phyloP scores from a whole-genome alignment of 108 stramenopile genomes.

The Cyclotella choctawhatcheeana region DNA sequence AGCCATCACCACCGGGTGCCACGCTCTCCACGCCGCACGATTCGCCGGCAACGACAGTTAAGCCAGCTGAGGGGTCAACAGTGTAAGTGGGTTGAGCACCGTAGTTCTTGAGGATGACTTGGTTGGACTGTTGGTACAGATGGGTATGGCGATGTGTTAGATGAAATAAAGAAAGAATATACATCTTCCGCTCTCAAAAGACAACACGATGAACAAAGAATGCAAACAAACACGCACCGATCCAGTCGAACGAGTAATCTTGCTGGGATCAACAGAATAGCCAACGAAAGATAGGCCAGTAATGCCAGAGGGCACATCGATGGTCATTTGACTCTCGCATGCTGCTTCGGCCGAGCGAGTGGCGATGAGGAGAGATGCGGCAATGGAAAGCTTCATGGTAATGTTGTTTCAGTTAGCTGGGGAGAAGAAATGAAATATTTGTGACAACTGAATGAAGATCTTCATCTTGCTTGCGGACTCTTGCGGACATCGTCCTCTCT shows the following conservation, averaged over 20 bases:
- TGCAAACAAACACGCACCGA: background rate
- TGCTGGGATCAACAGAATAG: background rate
- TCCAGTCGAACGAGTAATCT: background rate
- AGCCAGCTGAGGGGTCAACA: background rate
- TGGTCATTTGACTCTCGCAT: background rate
- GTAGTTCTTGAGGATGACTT: background rate
- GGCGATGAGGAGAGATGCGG: too few relatives aligned
- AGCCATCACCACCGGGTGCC: too few relatives aligned
- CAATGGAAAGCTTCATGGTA: too few relatives aligned
- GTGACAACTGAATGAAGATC: too few relatives aligned
- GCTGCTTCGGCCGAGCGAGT: background rate
- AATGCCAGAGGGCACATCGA: background rate
- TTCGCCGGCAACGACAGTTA: background rate
- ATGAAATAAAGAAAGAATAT: too few relatives aligned
- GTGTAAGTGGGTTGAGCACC: background rate
- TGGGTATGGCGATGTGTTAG: background rate
- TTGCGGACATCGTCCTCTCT: too few relatives aligned
- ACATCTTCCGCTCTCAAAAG: too few relatives aligned
- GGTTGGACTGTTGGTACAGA: background rate
- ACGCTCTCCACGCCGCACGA: background rate
- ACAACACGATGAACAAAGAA: too few relatives aligned
- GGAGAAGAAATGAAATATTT: too few relatives aligned
- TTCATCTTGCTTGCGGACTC: too few relatives aligned
- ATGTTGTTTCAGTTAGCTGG: too few relatives aligned
- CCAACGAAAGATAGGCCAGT: background rate